Percentiles rank a stretch among this genome's conserved stretches.
Conservation (phyloP, 352 stramenopile species). For the Thalassiosira sp. region DNA sequence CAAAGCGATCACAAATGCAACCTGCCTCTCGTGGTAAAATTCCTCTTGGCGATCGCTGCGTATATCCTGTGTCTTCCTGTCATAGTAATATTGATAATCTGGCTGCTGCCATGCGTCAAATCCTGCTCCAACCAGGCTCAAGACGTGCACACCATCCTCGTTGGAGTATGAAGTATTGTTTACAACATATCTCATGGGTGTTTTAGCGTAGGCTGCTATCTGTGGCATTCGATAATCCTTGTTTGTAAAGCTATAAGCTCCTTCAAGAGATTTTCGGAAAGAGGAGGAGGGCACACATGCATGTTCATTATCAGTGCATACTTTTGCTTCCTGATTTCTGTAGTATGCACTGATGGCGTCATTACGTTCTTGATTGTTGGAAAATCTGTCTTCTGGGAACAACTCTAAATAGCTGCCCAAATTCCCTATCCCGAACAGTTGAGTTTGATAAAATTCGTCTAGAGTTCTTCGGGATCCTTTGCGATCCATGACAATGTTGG, state of each 20-base stretch:
- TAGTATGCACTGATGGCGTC: conserved; percentile 11
- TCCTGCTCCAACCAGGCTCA: conserved; percentile 21
- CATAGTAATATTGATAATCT: conserved; percentile 25
- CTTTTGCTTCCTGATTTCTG: conserved; percentile 5
- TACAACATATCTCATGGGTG: conserved; percentile 3
- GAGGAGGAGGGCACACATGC: neutral
- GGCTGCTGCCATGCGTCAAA: conserved; percentile 17
- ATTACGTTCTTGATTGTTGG: conserved; percentile 4
- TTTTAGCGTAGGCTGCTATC: conserved; percentile 22
- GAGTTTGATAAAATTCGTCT: conserved; percentile 21
- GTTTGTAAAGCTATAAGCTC: conserved; percentile 17
- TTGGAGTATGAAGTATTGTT: conserved; percentile 6
- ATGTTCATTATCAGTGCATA: conserved; percentile 15
- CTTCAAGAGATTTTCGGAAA: conserved; percentile 16
- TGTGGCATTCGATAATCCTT: conserved; percentile 20
- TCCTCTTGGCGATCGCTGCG: conserved; percentile 6
- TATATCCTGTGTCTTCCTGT: conserved; percentile 12
- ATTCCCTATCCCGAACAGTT: neutral
- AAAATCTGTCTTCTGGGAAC: neutral
- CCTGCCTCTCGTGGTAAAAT: conserved; percentile 26
- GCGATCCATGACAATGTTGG: conserved; percentile 28
- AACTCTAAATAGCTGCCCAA: neutral
- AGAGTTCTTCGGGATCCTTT: conserved; percentile 18
- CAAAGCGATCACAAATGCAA: conserved; percentile 21
- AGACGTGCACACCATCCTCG: conserved; percentile 19